phyloP scores from a whole-genome alignment of 2,329 filamentous ascomycete genomes.

The Colletotrichum spaethianum region DNA sequence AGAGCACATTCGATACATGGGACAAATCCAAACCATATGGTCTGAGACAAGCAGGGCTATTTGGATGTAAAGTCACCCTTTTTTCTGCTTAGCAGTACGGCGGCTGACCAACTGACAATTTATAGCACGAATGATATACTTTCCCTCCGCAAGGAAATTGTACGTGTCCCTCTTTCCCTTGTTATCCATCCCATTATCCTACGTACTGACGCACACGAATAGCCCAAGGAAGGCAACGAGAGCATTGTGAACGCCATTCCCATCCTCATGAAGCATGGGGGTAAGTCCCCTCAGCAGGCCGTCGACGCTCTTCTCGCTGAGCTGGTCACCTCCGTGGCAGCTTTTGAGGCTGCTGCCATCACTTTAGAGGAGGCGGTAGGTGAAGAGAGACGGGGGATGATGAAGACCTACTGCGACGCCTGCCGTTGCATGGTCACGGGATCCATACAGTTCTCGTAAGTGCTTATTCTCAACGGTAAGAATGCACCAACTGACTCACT shows the following conservation, averaged over 20 bases:
- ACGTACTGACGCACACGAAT: neutral
- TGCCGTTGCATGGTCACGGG: constrained; percentile 50
- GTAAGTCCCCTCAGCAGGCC: constrained; percentile 39
- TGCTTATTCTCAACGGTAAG: neutral
- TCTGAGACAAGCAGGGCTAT: constrained; percentile 46
- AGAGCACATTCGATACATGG: constrained; percentile 24
- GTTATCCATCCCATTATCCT: too few relatives aligned
- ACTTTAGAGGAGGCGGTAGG: constrained; percentile 35
- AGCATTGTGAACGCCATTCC: constrained; percentile 50
- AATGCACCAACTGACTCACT: constrained; percentile 36
- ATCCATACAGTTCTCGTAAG: constrained; percentile 52
- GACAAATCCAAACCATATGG: constrained; percentile 41
- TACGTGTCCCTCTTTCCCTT: constrained; percentile 9
- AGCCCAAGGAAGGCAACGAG: constrained; percentile 36
- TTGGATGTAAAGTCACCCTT: constrained; percentile 38
- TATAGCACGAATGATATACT: constrained; percentile 48
- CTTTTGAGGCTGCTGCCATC: constrained; percentile 46
- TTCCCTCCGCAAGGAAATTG: constrained; percentile 52
- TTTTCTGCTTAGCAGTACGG: neutral
- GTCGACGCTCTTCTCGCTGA: constrained; percentile 42
- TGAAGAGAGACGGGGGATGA: neutral
- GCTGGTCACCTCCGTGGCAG: constrained; percentile 43
- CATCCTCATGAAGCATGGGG: constrained; percentile 44
- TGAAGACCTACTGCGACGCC: constrained; percentile 49
- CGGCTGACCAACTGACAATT: neutral